Evolutionary conservation across 495 filamentous ascomycete species (phyloP).

Genomic region (Oidiodendron maius): DNA sequence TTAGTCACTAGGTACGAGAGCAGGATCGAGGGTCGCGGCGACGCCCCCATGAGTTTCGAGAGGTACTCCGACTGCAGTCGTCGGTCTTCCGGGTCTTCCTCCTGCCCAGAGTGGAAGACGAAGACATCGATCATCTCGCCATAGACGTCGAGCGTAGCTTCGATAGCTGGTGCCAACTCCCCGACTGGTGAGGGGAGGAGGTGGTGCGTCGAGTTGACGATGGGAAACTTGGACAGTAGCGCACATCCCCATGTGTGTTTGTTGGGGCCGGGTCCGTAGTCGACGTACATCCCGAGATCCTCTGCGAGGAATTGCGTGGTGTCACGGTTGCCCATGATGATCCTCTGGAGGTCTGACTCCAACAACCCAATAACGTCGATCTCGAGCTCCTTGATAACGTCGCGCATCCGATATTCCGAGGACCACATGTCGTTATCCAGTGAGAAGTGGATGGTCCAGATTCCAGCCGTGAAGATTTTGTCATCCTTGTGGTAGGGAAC

Average conservation of each 20-base stretch:
- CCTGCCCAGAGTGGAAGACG: constrained; percentile 98
- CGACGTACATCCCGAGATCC: constrained; percentile 96
- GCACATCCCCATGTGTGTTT: constrained; percentile 98
- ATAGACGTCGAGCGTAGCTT: constrained; percentile 91
- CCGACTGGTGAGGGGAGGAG: constrained; percentile 88
- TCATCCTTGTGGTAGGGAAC: constrained; percentile 81
- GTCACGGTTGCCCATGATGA: constrained; percentile 99
- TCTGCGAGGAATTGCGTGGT: constrained; percentile 93
- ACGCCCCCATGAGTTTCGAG: constrained; percentile 79
- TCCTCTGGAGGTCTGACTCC: constrained; percentile 89
- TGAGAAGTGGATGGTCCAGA: constrained; percentile 99
- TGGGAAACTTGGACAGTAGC: constrained; percentile 94
- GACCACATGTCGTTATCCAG: constrained; percentile 99
- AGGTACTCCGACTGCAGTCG: constrained; percentile 84
- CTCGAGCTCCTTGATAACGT: constrained; percentile 88
- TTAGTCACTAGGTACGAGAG: constrained; percentile 90
- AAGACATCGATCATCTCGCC: constrained; percentile 87
- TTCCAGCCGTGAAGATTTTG: constrained; percentile 83
- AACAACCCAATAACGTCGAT: constrained; percentile 92
- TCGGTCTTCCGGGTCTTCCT: constrained; percentile 93
- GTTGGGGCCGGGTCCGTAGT: constrained; percentile 96
- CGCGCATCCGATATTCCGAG: constrained; percentile 87
- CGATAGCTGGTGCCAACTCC: constrained; percentile 92
- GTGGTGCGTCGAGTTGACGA: constrained; percentile 94
- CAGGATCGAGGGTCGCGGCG: constrained; percentile 74